Base-by-base conservation (phyloP, 2,329 filamentous ascomycete species). In the Zasmidium angulare region DNA sequence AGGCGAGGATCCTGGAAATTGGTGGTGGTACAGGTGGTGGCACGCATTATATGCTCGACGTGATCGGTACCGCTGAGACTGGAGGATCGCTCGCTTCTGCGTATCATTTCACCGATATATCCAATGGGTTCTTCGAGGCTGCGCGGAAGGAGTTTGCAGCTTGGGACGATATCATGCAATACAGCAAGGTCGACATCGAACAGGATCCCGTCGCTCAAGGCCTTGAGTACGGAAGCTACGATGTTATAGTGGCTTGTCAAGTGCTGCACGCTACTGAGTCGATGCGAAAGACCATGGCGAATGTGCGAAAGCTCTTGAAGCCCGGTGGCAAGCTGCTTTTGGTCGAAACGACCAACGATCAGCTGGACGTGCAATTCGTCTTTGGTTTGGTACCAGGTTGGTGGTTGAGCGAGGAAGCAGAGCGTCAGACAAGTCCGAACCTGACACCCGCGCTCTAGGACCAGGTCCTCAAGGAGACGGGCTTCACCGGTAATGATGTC, bases 21-120 rank as follows among this genome's bases (percentile, higher is more conserved):
- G 78, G 78, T 12, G 78, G 75, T 12, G 79, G 79, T 1, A 78
- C 77, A 1, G 79, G 78, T 2, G 73, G 71, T 9, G 69, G 77
- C 0, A 81, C 78, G 0, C 66, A 69, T 1, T 56, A 52, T 0
- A 66, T 81, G 9, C 65, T 81, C 1, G 50, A 64, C 1, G 61
- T 79, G 3, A 71, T 66, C 1, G 63, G 69, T 2, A 73, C 70
- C 0, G 82, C 81, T 62, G 77, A 74, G 0, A 29, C 26, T 29
- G 26, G 26, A 29, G 26, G 26, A 4, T 11, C 26, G 26, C 11
- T 29, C 6, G 26, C 26, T 29, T 29, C 26, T 11, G 73, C 70
- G 0, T 55, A 55, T n/a, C 9, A 6, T 4, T 55, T 29, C 24
- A 55, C 53, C 26, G 79, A 81, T 57, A 73, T 79, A 11, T 75